Percentiles rank a stretch among this genome's conserved stretches.
These are phyloP conservation scores for Aspergillus heteromorphus DNA, from an alignment of 495 filamentous ascomycete species.

Conservation along the genomic window DNA sequence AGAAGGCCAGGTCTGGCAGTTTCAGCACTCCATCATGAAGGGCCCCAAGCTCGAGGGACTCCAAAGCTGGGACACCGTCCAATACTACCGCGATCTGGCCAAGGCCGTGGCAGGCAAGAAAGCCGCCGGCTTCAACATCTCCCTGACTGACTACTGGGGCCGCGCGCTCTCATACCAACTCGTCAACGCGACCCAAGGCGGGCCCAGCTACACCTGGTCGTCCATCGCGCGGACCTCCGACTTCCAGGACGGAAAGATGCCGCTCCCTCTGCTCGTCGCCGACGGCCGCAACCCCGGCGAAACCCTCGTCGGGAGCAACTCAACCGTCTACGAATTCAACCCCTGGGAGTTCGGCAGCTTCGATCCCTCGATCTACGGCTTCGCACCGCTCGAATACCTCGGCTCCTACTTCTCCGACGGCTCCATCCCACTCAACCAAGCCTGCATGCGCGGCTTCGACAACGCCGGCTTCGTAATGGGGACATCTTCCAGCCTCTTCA, in stretches of 20 bases:
- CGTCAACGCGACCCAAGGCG: conserved; percentile 62
- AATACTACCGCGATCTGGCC: conserved; percentile 62
- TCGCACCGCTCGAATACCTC: conserved; percentile 64
- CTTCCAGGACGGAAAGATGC: conserved; percentile 60
- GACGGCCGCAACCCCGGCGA: conserved; percentile 64
- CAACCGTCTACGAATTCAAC: conserved; percentile 78
- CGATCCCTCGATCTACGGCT: conserved; percentile 73
- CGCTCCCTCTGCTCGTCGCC: conserved; percentile 73
- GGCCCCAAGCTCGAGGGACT: conserved; percentile 46
- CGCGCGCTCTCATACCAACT: conserved; percentile 75
- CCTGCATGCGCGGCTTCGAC: conserved; percentile 74
- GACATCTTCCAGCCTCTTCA: conserved; percentile 86
- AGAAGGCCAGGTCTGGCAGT: conserved; percentile 58
- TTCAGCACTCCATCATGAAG: conserved; percentile 65
- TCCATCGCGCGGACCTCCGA: conserved; percentile 66
- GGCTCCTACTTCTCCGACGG: conserved; percentile 73
- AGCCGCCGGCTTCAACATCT: conserved; percentile 65
- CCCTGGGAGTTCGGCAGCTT: conserved; percentile 78
- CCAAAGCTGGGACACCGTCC: conserved; percentile 36
- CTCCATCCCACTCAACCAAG: conserved; percentile 43
- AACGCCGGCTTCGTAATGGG: conserved; percentile 79
- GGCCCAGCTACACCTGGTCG: conserved; percentile 76
- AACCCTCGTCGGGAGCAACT: conserved; percentile 59
- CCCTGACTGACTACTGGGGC: conserved; percentile 80
- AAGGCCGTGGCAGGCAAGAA: conserved; percentile 59